phyloP scores from a whole-genome alignment of 2,329 filamentous ascomycete species.

The Trichoderma cornu-damae region DNA sequence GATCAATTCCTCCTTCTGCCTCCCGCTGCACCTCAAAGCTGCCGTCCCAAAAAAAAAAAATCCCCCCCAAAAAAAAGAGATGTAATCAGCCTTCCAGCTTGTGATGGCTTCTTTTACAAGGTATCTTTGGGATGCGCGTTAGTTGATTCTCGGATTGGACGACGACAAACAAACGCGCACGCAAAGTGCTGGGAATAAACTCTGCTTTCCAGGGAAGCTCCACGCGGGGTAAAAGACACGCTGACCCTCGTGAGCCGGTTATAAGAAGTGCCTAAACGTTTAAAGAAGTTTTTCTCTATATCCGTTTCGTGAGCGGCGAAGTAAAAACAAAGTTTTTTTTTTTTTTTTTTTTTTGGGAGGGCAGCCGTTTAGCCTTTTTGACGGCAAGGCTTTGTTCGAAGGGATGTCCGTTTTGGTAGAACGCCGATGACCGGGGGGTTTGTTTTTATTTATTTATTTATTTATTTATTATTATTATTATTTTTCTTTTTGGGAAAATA shows the following conservation, averaged over 20 bases:
- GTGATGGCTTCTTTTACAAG: neutral
- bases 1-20: neutral
- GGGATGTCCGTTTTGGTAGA: too few relatives aligned
- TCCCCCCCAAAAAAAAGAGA: too few relatives aligned
- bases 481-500: neutral
- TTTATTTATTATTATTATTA: too few relatives aligned
- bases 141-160: neutral
- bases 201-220: slow-evolving; percentile 5
- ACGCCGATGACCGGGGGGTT: neutral
- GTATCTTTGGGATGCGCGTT: neutral
- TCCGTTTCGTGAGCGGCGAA: too few relatives aligned
- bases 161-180: neutral
- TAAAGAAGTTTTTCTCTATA: neutral
- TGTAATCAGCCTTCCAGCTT: neutral
- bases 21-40: neutral
- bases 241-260: neutral
- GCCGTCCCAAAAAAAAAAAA: too few relatives aligned
- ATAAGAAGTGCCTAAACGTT: slow-evolving; percentile 16
- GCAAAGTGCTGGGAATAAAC: neutral
- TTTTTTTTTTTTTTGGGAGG: neutral
- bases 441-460: too few relatives aligned
- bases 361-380: slow-evolving; percentile 14
- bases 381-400: too few relatives aligned
- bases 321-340: neutral
- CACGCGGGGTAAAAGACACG: slow-evolving; percentile 11